Base-by-base conservation (phyloP, 495 filamentous ascomycete species). In the Daldinia grandis region DNA sequence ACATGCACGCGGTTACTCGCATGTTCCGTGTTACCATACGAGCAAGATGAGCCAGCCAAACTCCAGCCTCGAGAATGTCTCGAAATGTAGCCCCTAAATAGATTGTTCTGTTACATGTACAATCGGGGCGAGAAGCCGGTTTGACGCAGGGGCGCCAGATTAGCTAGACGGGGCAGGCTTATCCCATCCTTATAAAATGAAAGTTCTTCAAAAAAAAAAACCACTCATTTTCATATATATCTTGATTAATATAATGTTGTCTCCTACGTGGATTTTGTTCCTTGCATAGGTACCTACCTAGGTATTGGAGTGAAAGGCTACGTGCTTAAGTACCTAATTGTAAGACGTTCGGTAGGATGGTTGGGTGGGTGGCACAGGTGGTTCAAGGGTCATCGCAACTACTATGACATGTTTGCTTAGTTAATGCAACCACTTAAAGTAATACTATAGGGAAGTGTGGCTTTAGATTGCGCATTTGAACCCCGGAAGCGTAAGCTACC, bases 301-400 rank as follows among this genome's bases (percentile, higher is more conserved):
- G n/a, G n/a, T n/a, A 55, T 37, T 49, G 31, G 61, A 53, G 50
- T 40, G 47, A 61, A 57, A 56, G 55, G 56, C 64, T 65, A 57
- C 64, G 58, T 72, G 57, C 56, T 58, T 54, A n/a, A n/a, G n/a
- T n/a, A n/a, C n/a, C n/a, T n/a, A n/a, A 28, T 64, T n/a, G 49
- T 44, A 66, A 50, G 62, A 68, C 15, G 12, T 35, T 44, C 42
- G 25, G 42, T 35, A 38, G 35, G 19, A 55, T 58, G 47, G 24
- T 17, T 58, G 33, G 56, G 44, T 44, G 17, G 19, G 30, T 51
- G 25, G 8, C 14, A 27, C 24, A 24, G 24, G 30, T 40, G 59
- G 63, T 44, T 49, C 24, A 54, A 47, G 33, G 55, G 33, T 21
- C 17, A 47, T 47, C 10, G 12, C 14, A 35, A 35, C 10, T 35